These are phyloP conservation scores for Nyssa sinensis DNA, from an alignment of 148 eudicot species.

Conservation along the genomic window DNA sequence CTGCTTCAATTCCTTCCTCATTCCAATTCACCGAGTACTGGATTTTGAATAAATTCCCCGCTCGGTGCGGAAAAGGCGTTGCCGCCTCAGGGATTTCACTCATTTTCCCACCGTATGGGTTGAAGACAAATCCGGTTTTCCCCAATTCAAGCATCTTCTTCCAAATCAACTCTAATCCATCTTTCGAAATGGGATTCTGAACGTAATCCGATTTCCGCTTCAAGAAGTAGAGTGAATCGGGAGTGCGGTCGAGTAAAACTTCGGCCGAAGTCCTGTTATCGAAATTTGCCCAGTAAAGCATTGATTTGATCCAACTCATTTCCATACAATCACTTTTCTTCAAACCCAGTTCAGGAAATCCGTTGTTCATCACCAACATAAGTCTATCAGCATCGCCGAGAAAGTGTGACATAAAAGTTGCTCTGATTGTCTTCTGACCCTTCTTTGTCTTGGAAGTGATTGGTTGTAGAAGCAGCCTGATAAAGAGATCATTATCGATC, in stretches of 20 bases:
- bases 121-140: constrained; percentile 34
- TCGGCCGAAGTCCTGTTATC: constrained; percentile 15
- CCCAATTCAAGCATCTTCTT: constrained; percentile 28
- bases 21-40: constrained; percentile 45
- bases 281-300: constrained; percentile 32
- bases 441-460: constrained; percentile 15
- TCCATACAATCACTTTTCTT: constrained; percentile 36
- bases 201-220: constrained; percentile 59
- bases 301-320: constrained; percentile 45
- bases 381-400: constrained; percentile 33
- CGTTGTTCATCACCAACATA: constrained; percentile 13
- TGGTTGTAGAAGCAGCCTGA: constrained; percentile 39
- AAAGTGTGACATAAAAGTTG: constrained; percentile 31
- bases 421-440: constrained; percentile 19
- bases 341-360: constrained; percentile 46
- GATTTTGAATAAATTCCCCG: constrained; percentile 45
- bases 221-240: constrained; percentile 9
- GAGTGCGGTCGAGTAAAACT: constrained; percentile 26
- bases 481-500: constrained; percentile 36
- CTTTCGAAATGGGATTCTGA: constrained; percentile 30
- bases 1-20: constrained; percentile 19
- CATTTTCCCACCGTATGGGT: constrained; percentile 54
- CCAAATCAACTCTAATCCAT: constrained; percentile 34
- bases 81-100: constrained; percentile 26
- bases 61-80: constrained; percentile 52